Evolutionary conservation across 345 rosid genomes (phyloP).

Genomic region (Melaleuca quinquenervia): DNA sequence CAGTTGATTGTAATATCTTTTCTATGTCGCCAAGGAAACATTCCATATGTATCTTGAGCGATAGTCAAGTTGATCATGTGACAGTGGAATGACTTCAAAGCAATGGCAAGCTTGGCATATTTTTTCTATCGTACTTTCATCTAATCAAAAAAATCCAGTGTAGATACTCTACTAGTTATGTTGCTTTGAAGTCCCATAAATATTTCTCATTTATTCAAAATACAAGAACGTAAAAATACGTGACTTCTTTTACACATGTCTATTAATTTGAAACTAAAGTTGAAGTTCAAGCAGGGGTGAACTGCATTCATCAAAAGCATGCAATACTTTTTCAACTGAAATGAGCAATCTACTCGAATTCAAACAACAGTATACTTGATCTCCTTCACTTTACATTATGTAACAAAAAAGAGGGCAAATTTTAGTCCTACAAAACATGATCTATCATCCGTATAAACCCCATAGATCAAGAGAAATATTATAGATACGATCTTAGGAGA

Average conservation of each 20-base stretch:
- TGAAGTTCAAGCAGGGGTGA: background rate
- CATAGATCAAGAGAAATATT: too few species aligned
- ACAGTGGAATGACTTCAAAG: background rate
- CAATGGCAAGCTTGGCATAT: background rate
- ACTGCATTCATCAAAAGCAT: background rate
- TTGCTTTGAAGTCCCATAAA: too few species aligned
- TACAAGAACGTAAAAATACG: too few species aligned
- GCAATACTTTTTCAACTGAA: background rate
- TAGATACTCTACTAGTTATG: too few species aligned
- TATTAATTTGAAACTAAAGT: background rate
- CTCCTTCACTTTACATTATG: background rate
- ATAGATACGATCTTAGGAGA: too few species aligned
- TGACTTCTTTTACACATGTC: background rate
- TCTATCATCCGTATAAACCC: too few species aligned
- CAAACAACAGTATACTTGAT: background rate
- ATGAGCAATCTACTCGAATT: background rate
- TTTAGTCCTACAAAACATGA: background rate
- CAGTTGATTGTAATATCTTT: too few species aligned
- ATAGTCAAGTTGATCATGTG: background rate
- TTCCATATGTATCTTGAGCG: background rate
- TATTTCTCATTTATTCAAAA: too few species aligned
- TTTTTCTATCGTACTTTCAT: too few species aligned
- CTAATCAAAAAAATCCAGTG: background rate
- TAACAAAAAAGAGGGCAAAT: background rate
- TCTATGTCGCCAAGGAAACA: background rate